A percentile compares a stretch with the other conserved stretches of the same genome.
These are phyloP conservation scores for Bodo saltans DNA, from an alignment of 78 protist species.

Conservation along the genomic window DNA sequence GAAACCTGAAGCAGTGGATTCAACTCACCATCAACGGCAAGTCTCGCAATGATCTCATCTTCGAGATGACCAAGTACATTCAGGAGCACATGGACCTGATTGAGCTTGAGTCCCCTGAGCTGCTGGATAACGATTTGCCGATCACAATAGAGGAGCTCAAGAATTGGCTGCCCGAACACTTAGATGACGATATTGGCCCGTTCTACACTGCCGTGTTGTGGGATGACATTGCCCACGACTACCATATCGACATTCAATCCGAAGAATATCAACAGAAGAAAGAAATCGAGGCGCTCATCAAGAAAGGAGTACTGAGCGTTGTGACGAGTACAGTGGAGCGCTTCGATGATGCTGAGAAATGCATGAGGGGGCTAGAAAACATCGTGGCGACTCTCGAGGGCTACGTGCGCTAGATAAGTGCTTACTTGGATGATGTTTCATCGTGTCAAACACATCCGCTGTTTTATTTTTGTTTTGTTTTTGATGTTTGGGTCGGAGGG, in stretches of 20 bases:
- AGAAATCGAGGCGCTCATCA: neutral
- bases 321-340: neutral
- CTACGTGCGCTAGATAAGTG: too few species aligned
- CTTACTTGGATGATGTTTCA: too few species aligned
- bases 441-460: too few species aligned
- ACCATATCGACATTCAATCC: neutral
- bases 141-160: neutral
- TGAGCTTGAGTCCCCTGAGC: neutral
- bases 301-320: neutral
- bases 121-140: neutral
- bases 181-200: neutral
- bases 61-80: neutral
- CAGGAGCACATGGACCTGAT: neutral
- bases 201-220: neutral
- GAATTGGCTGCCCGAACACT: neutral
- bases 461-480: too few species aligned
- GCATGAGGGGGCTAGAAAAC: neutral
- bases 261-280: neutral
- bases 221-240: constrained; percentile 17
- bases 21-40: neutral
- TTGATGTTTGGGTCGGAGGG: too few species aligned
- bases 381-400: neutral
- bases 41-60: neutral
- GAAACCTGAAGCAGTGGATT: neutral
- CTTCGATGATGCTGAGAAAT: neutral